These are phyloP conservation scores for Tricholoma hemisulphureum DNA, from an alignment of 768 basidiomycete species.

Conservation along the genomic window DNA sequence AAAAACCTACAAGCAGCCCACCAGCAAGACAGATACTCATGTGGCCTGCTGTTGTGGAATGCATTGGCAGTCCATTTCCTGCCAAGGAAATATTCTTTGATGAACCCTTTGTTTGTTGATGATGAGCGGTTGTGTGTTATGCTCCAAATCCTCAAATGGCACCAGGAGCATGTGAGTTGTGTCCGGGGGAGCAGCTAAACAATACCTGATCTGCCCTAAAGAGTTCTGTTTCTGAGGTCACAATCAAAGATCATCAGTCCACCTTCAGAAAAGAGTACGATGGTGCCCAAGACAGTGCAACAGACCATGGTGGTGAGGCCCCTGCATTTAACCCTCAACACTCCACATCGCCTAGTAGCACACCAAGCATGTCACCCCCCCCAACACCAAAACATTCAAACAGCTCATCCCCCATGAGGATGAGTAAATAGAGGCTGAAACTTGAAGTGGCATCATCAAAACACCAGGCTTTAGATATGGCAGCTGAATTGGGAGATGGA, in stretches of 20 bases:
- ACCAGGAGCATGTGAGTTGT: constrained; percentile 1
- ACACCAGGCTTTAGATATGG: background rate
- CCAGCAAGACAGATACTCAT: constrained; percentile 16
- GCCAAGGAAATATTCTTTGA: background rate
- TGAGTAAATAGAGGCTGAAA: no score
- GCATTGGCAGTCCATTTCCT: constrained; percentile 10
- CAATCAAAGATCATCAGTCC: background rate
- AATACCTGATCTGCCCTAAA: no score
- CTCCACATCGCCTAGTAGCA: no score
- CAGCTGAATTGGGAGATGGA: background rate
- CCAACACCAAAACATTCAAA: no score
- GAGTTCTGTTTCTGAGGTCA: background rate
- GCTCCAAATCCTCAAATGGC: constrained; percentile 6
- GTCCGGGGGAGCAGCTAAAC: no score
- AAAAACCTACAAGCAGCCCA: constrained; percentile 11
- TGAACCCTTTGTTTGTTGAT: background rate
- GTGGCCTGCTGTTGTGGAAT: constrained; percentile 21
- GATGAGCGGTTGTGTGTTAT: constrained; percentile 15
- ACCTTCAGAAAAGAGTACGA: no score
- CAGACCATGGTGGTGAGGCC: no score
- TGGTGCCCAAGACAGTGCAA: no score
- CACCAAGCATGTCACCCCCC: no score
- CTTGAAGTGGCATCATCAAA: background rate
- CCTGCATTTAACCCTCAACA: no score
- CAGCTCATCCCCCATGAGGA: no score